Evolutionary conservation across 1,139 yeast genomes (phyloP).

Genomic region (Kazachstania sp.): DNA sequence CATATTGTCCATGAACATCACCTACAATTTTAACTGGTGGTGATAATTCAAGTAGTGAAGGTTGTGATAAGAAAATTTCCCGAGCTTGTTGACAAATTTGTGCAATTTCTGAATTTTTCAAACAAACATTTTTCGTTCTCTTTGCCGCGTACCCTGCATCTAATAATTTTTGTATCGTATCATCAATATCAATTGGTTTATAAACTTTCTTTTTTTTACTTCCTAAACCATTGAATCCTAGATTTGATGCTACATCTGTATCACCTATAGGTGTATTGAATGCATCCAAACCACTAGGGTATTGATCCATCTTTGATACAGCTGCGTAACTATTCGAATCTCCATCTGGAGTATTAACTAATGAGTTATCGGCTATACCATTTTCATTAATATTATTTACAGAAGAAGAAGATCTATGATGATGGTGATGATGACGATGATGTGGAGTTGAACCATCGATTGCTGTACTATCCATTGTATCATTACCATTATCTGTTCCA

Average conservation of each 20-base stretch:
- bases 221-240: not conserved
- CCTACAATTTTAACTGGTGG: conserved; percentile 98
- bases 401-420: conserved; percentile 1
- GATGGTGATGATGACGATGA: conserved; percentile 1
- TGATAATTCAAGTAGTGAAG: conserved; percentile 74
- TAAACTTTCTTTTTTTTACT: conserved; percentile 25
- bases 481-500: not conserved
- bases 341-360: not conserved
- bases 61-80: conserved; percentile 82
- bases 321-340: not conserved
- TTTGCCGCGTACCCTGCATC: conserved; percentile 97
- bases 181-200: conserved; percentile 66
- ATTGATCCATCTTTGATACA: conserved; percentile 1
- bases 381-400: not conserved
- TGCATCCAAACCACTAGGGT: conserved; percentile 1
- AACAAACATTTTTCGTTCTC: conserved; percentile 77
- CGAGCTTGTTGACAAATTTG: conserved; percentile 79
- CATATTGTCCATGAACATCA: conserved; percentile 95
- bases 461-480: not conserved
- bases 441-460: not conserved
- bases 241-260: conserved; percentile 2
- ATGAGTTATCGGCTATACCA: not conserved
- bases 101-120: conserved; percentile 81
- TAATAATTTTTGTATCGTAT: conserved; percentile 74
- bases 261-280: conserved; percentile 1